Evolutionary conservation across 164 flowering plant species (phyloP), one percentile per base, ranked within the genome.

Genomic region (Macadamia tetraphylla): DNA sequence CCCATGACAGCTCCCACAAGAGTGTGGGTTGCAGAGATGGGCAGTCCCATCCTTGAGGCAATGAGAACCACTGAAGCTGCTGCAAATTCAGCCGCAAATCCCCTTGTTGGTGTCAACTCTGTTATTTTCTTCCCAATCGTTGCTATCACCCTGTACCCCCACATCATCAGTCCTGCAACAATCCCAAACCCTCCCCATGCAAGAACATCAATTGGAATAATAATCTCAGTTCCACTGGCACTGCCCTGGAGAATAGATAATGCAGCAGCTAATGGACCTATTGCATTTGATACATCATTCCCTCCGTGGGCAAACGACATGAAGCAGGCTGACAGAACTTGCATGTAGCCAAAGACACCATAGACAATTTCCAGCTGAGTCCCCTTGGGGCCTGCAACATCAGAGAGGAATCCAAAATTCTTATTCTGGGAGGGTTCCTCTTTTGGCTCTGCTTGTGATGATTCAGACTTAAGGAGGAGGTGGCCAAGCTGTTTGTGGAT

Each of bases 151-250:
- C 99, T 79, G 56, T 95, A 92, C 0, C 99, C 99, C 99, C 98
- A 95, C 80, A 92, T 87, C 79, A 52, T 84, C 18, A 95, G 83
- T 57, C 99, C 99, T 6, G 99, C 97, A 42, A 95, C 98, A 46
- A 95, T 90, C 43, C 99, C 99, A 62, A 95, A 95, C 40, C 99
- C 99, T 71, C 98, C 99, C 99, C 99, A 95, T 11, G 97, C 98
- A 48, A 95, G 90, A 64, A 95, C 96, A 75, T 95, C 98, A 1
- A n/a, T 77, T 3, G 99, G 99, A 67, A 95, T 92, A 1, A 90
- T 81, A 53, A 95, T 83, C 77, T 88, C 91, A 12, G 84, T 74
- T 55, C 87, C 96, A 35, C 80, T 68, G n/a, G 78, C 72, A 6
- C 88, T 85, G 1, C 94, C 94, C 1, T 95, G 98, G 14, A 95